phyloP scores from a whole-genome alignment of 2,329 filamentous ascomycete genomes.

The Monilinia polystroma region DNA sequence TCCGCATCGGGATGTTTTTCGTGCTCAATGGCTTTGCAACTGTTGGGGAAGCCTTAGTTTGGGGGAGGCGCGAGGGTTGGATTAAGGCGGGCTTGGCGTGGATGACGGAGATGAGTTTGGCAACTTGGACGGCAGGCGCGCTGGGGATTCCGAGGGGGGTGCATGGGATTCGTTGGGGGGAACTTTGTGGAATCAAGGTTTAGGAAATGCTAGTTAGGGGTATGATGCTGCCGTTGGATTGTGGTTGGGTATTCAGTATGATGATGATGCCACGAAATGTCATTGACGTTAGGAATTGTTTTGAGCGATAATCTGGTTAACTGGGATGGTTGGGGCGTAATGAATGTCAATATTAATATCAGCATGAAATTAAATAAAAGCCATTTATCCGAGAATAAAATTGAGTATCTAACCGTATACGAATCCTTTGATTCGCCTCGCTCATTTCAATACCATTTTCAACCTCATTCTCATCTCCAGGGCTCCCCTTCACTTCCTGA shows the following conservation, averaged over 20 bases:
- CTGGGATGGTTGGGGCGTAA: neutral
- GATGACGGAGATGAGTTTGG: slow-evolving; percentile 40
- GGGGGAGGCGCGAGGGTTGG: slow-evolving; percentile 42
- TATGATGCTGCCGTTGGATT: neutral
- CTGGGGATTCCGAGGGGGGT: slow-evolving; percentile 41
- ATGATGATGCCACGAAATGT: neutral
- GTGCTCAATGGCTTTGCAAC: slow-evolving; percentile 44
- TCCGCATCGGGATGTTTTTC: slow-evolving; percentile 43
- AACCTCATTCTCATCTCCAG: no score
- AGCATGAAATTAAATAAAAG: no score
- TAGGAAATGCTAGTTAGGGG: neutral
- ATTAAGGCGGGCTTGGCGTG: slow-evolving; percentile 40
- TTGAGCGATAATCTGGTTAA: neutral
- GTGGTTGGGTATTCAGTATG: neutral
- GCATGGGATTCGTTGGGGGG: slow-evolving; percentile 39
- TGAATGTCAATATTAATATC: neutral
- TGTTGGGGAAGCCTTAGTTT: slow-evolving; percentile 39
- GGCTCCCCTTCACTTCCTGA: no score
- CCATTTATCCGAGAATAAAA: neutral
- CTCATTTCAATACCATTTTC: no score
- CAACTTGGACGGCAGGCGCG: slow-evolving; percentile 41
- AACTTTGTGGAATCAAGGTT: slow-evolving; percentile 33
- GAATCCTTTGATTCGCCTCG: no score
- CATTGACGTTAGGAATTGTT: neutral
- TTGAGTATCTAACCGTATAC: neutral